Evolutionary conservation across 2,329 filamentous ascomycete species (phyloP).

Genomic region (Corniculantispora saksenae): DNA sequence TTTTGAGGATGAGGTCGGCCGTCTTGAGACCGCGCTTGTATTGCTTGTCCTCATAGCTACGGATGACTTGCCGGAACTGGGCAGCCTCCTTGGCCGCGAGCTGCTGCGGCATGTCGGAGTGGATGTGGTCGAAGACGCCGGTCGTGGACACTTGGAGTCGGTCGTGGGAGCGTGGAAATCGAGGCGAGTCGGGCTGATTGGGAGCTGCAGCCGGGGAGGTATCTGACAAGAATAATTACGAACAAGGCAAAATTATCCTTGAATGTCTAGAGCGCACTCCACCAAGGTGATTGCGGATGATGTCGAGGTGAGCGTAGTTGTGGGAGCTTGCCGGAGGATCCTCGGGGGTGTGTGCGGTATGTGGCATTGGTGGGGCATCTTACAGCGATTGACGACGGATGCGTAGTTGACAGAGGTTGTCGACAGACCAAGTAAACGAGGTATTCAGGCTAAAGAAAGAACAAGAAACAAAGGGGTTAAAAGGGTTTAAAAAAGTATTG

Average conservation of each 20-base stretch:
- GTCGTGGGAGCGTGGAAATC: neutral
- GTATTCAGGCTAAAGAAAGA: neutral
- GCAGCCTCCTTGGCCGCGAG: conserved; percentile 86
- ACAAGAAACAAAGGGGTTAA: neutral
- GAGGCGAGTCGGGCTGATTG: too few species aligned
- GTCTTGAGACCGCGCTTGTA: conserved; percentile 94
- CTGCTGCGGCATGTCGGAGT: conserved; percentile 62
- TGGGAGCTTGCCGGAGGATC: conserved; percentile 16
- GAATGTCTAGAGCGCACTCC: conserved; percentile 1
- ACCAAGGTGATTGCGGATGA: conserved; percentile 7
- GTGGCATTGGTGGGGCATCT: neutral
- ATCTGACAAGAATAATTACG: too few species aligned
- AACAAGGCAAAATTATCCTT: neutral
- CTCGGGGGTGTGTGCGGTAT: conserved; percentile 17
- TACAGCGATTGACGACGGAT: neutral
- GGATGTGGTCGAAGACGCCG: neutral
- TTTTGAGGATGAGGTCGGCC: conserved; percentile 93
- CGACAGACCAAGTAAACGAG: neutral
- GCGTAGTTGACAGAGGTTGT: too few species aligned
- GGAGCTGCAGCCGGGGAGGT: too few species aligned
- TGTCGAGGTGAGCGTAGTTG: conserved; percentile 6
- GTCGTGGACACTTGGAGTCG: neutral
- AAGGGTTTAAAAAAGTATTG: too few species aligned
- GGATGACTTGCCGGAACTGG: conserved; percentile 92
- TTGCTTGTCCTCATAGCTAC: conserved; percentile 96